Conservation (phyloP, 306 rosid genomes). For the Rubus parviflorus region DNA sequence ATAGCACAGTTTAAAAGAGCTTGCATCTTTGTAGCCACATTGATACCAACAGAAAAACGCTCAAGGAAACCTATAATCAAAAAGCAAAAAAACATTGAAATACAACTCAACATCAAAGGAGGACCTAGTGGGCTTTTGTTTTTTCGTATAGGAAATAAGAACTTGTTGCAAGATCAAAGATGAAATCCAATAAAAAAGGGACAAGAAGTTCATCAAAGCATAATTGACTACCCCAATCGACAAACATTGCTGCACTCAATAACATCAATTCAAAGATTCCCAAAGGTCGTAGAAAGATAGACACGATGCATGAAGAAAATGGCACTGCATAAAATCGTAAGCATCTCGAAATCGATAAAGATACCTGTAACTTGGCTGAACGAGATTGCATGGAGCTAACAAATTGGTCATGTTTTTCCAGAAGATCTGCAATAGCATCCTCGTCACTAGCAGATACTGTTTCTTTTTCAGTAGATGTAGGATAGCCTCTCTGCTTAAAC, state of each 20-base stretch:
- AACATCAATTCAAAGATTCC: background rate
- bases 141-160: background rate
- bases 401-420: conserved; percentile 83
- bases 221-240: background rate
- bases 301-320: background rate
- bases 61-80: background rate
- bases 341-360: conserved; percentile 14
- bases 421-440: conserved; percentile 72
- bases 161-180: background rate
- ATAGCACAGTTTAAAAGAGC: background rate
- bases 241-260: background rate
- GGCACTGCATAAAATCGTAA: background rate
- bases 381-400: conserved; percentile 89
- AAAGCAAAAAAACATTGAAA: background rate
- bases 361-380: conserved; percentile 86
- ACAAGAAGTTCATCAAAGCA: background rate
- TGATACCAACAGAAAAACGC: background rate
- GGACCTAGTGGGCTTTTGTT: background rate
- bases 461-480: conserved; percentile 67
- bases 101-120: background rate
- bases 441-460: conserved; percentile 77
- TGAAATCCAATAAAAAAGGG: background rate
- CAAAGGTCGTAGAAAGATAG: conserved; percentile 1
- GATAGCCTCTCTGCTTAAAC: conserved; percentile 73
- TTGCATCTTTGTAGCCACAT: background rate